phyloP scores from a whole-genome alignment of 768 basidiomycete genomes.

The Pleurotus sapidus region DNA sequence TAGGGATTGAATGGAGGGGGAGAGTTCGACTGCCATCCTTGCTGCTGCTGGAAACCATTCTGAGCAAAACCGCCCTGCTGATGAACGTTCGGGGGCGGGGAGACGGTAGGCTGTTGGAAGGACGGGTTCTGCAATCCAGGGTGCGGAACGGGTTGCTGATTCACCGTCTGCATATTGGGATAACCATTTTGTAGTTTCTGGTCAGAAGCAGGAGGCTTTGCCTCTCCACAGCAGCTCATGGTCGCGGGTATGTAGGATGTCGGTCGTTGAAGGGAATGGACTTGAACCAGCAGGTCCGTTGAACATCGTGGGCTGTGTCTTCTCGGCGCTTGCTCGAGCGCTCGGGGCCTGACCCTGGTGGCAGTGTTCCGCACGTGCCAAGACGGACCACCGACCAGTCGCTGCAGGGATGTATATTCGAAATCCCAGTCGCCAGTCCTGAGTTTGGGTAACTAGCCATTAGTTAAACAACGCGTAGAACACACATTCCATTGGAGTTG shows the following conservation, averaged over 20 bases:
- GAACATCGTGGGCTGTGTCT: constrained; percentile 7
- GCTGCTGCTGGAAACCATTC: constrained; percentile 23
- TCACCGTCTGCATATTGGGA: constrained; percentile 30
- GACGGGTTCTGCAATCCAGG: constrained; percentile 38
- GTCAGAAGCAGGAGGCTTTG: constrained; percentile 26
- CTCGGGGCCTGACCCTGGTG: neutral
- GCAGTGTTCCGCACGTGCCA: neutral
- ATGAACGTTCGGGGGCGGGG: constrained; percentile 41
- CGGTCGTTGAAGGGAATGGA: constrained; percentile 5
- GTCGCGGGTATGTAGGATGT: constrained; percentile 11
- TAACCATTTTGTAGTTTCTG: constrained; percentile 21
- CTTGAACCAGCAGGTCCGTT: neutral
- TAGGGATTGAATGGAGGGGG: constrained; percentile 22
- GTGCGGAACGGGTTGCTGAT: constrained; percentile 49
- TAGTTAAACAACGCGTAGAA: no score
- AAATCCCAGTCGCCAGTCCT: no score
- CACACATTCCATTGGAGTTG: no score
- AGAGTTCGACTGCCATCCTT: constrained; percentile 36
- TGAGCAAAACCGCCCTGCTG: constrained; percentile 15
- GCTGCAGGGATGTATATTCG: no score
- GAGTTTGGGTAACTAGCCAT: no score
- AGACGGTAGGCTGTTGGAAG: constrained; percentile 39
- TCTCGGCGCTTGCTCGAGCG: neutral
- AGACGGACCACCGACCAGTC: no score
- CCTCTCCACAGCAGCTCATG: constrained; percentile 72